phyloP scores from a whole-genome alignment of 192 early-diverging fungal genomes.

The Backusella tarrabulga region DNA sequence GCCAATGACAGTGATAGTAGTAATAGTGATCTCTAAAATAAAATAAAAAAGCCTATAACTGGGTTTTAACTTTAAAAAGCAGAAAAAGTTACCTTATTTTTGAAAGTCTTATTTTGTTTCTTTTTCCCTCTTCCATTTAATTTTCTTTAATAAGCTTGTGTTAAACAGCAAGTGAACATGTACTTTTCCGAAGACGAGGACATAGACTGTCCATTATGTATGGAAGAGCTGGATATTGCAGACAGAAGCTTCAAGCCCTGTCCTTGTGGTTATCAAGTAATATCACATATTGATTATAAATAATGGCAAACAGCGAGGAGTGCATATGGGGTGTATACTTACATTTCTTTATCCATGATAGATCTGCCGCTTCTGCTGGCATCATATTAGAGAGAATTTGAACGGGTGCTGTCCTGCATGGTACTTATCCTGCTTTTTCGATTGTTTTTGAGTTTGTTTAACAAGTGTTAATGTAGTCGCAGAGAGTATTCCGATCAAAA shows the following conservation, averaged over 20 bases:
- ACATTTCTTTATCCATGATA: constrained; percentile 31
- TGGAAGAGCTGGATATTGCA: constrained; percentile 97
- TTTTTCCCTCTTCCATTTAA: not conserved
- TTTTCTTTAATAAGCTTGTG: not conserved
- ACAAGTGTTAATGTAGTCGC: constrained; percentile 48
- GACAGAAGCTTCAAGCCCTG: constrained; percentile 98
- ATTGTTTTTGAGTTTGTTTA: not conserved
- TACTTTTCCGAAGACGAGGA: constrained; percentile 79
- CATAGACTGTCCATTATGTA: constrained; percentile 96
- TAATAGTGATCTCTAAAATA: not conserved
- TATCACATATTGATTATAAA: not conserved
- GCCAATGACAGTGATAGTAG: not conserved
- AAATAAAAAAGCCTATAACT: not conserved
- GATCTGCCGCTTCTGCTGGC: constrained; percentile 99
- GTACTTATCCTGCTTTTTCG: not conserved
- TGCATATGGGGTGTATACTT: not conserved
- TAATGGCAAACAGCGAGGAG: not conserved
- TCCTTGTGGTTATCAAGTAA: constrained; percentile 96
- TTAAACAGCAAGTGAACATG: not conserved
- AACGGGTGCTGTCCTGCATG: constrained; percentile 95
- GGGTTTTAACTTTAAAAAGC: not conserved
- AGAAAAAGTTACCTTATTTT: not conserved
- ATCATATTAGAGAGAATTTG: constrained; percentile 91
- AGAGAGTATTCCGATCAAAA: constrained; percentile 89
- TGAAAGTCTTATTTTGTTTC: not conserved